A percentile compares a stretch with the other conserved stretches of the same genome.
phyloP scores from a whole-genome alignment of 2,329 filamentous ascomycete species.

The Fusarium pseudocircinatum region DNA sequence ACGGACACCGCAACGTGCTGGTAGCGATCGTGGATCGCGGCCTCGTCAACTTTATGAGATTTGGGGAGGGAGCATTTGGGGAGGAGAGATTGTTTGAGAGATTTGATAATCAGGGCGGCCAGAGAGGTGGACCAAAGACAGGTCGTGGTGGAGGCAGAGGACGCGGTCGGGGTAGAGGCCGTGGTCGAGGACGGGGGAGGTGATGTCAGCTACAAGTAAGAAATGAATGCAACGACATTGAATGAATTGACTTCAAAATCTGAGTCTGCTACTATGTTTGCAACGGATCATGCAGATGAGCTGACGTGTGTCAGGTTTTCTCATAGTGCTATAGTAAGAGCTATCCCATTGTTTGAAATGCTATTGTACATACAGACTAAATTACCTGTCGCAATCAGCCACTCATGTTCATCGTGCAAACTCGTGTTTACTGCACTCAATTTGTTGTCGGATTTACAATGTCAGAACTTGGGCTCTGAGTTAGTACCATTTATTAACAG shows the following conservation, averaged over 20 bases:
- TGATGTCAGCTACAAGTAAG: constrained; percentile 29
- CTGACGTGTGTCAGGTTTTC: constrained; percentile 7
- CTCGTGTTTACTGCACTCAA: neutral
- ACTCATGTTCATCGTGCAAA: neutral
- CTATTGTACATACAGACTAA: neutral
- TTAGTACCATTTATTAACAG: neutral
- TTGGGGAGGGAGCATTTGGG: constrained; percentile 83
- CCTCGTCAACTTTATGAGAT: constrained; percentile 84
- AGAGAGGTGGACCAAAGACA: constrained; percentile 53
- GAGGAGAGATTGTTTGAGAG: constrained; percentile 76
- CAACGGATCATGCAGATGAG: constrained; percentile 2
- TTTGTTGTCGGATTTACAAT: neutral
- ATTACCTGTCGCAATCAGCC: neutral
- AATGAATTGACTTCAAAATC: constrained; percentile 11
- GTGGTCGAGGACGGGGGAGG: constrained; percentile 38
- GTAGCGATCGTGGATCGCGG: constrained; percentile 91
- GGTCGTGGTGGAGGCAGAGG: constrained; percentile 53
- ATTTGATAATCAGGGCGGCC: constrained; percentile 54
- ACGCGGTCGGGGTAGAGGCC: constrained; percentile 40
- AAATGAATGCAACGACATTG: constrained; percentile 17
- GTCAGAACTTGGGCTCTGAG: neutral
- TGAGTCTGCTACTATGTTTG: neutral
- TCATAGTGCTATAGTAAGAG: neutral
- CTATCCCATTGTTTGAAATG: constrained; percentile 1
- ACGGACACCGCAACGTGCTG: constrained; percentile 85